Conservation (phyloP, 2,329 filamentous ascomycete species). For the Clathrospora elynae region DNA sequence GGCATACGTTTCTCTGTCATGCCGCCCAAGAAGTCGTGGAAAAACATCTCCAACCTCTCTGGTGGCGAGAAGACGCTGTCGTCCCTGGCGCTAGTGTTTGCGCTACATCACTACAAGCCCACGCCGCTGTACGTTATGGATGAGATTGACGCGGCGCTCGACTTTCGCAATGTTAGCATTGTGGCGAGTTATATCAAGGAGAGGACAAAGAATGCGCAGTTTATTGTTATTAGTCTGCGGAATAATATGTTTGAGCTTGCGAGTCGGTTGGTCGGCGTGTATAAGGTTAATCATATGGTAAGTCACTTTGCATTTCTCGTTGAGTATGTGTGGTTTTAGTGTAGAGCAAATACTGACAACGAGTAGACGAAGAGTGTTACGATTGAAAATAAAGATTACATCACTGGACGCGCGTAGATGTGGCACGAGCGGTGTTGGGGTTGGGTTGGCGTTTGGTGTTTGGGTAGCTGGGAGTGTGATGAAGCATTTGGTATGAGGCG, state of each 20-base stretch:
- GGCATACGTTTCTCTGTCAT: constrained; percentile 97
- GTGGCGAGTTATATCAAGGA: constrained; percentile 99
- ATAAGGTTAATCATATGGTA: constrained; percentile 98
- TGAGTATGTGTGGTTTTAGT: not conserved
- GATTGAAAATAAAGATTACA: constrained; percentile 58
- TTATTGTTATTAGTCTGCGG: constrained; percentile 94
- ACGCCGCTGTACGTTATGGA: constrained; percentile 99
- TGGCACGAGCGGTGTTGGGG: not conserved
- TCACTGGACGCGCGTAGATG: constrained; percentile 28
- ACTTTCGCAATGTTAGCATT: constrained; percentile 98
- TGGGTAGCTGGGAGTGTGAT: constrained; percentile 2
- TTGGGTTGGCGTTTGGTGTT: constrained; percentile 8
- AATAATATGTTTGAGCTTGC: constrained; percentile 99
- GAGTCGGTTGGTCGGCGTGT: constrained; percentile 91
- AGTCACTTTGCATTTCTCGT: constrained; percentile 25
- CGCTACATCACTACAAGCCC: constrained; percentile 95
- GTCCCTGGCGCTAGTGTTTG: constrained; percentile 94
- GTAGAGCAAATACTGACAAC: constrained; percentile 20
- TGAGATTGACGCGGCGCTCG: constrained; percentile 96
- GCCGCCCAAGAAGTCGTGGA: constrained; percentile 99
- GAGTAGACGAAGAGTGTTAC: constrained; percentile 60
- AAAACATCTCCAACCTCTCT: constrained; percentile 94
- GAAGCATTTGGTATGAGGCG: constrained; percentile 6
- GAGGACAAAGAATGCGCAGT: constrained; percentile 97
- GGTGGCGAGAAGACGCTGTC: constrained; percentile 98